Evolutionary conservation across 2,329 filamentous ascomycete species (phyloP), one percentile per base, ranked within the genome.

Genomic region (Atkinsonella texensis): DNA sequence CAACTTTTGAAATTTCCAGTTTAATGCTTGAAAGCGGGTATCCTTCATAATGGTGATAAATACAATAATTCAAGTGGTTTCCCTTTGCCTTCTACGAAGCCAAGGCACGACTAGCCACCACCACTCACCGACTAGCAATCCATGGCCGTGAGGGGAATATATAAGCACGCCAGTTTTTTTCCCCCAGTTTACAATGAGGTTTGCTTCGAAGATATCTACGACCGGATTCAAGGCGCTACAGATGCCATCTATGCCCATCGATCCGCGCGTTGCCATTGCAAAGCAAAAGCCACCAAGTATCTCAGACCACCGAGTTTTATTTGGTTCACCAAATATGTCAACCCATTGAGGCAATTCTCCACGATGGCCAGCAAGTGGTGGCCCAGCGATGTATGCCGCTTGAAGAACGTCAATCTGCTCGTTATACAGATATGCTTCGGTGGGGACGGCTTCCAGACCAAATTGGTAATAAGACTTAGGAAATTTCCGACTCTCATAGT

Each of bases 401-500:
- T 66, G 55, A 2, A 76, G 59, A 2, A 75, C 62, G 5, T 68
- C 63, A 42, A 77, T 70, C 1, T 74, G 68, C 23, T 77, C 72
- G 47, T 81, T 73, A 59, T 72, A 79, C 13, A 77, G 59, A 62
- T 88, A 89, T 0, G 56, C 62, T 57, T 84, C 86, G 0, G 83
- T 85, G 1, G 82, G 81, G 1, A 72, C 66, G 18, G 82, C 72
- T 43, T 77, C 72, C 38, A 88, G 70, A 10, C 75, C 72, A 64
- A 87, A 88, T 56, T 79, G 76, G 48, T 87, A 75, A 58, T 80
- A 79, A 35, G 74, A 73, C 57, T 84, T 83, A 38, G 85, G 78
- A 55, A 84, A 82, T 53, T 80, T 79, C 51, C 84, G 75, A 20
- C 81, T 84, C 59, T 86, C 80, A 64, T 89, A 89, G 56, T 85